These are phyloP conservation scores for Starmerella stigmatis DNA, from an alignment of 805 yeast species.

Conservation along the genomic window DNA sequence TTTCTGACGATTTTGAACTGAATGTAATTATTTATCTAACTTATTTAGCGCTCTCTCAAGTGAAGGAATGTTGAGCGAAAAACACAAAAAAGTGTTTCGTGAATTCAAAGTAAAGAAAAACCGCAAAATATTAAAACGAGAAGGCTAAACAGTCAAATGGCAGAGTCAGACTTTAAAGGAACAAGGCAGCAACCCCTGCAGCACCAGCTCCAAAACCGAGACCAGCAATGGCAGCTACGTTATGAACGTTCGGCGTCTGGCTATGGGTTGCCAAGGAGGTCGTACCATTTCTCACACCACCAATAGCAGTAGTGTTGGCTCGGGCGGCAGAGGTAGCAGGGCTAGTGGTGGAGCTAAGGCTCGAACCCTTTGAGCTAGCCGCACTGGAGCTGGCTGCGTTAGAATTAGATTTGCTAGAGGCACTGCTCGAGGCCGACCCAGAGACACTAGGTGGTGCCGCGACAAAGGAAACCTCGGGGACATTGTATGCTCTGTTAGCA, in stretches of 20 bases:
- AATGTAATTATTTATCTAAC: neutral
- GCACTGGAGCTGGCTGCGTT: no score
- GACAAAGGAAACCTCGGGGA: neutral
- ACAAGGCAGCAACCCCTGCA: neutral
- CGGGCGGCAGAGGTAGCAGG: neutral
- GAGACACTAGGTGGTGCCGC: neutral
- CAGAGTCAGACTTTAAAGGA: no score
- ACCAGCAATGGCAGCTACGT: neutral
- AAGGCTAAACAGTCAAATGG: no score
- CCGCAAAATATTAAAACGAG: no score
- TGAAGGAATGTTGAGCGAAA: no score
- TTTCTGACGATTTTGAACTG: neutral
- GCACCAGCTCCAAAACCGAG: neutral
- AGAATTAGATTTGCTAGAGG: no score
- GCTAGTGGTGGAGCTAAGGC: neutral
- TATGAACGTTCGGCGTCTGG: neutral
- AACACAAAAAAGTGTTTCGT: no score
- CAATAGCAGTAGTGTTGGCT: neutral
- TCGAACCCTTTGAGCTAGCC: neutral
- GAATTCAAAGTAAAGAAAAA: no score
- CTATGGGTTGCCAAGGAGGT: neutral
- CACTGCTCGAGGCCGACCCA: neutral
- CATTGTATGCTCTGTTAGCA: slow-evolving; percentile 76
- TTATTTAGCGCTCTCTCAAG: no score
- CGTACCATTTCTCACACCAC: neutral